phyloP scores from a whole-genome alignment of 768 basidiomycete species.

The Suillus subalutaceus region DNA sequence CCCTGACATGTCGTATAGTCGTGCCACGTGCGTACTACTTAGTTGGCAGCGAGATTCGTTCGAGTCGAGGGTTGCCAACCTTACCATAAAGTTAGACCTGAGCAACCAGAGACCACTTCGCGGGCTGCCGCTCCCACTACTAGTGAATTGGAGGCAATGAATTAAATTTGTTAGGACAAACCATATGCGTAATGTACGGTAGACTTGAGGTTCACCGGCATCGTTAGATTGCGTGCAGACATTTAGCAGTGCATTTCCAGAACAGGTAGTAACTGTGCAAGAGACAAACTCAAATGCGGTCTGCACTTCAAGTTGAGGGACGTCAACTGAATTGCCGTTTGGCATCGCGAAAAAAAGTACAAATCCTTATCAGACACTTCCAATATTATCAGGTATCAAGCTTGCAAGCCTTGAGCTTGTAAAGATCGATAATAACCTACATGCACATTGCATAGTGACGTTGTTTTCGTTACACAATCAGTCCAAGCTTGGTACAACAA shows the following conservation, averaged over 20 bases:
- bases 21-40: too few relatives aligned
- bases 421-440: not conserved
- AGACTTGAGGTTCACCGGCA: not conserved
- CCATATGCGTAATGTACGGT: not conserved
- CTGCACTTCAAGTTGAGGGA: not conserved
- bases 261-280: not conserved
- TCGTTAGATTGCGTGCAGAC: not conserved
- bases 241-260: not conserved
- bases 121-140: not conserved
- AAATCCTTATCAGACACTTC: not conserved
- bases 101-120: not conserved
- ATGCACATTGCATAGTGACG: not conserved
- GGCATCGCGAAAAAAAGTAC: not conserved
- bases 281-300: not conserved
- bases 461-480: not conserved
- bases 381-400: not conserved
- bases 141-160: not conserved
- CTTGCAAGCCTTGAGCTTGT: not conserved
- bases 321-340: not conserved
- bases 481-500: not conserved
- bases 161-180: not conserved
- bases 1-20: not conserved
- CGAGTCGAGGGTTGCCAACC: not conserved
- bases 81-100: not conserved
- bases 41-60: too few relatives aligned